A percentile compares a stretch with the other conserved stretches of the same genome.
Evolutionary conservation across 805 yeast genomes (phyloP).

Genomic region (Clavispora asparagi): DNA sequence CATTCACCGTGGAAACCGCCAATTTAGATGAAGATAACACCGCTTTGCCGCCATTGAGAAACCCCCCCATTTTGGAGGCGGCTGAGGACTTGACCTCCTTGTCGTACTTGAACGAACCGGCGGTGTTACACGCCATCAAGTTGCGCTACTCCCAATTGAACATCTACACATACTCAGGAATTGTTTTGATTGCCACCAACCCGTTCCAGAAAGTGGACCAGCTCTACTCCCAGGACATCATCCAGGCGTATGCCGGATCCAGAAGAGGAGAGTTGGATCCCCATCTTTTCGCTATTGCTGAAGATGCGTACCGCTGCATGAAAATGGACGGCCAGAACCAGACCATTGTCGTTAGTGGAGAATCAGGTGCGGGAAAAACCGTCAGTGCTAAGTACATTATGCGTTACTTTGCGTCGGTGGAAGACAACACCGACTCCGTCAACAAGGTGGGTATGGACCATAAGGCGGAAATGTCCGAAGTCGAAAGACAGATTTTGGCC

Average conservation of each 20-base stretch:
- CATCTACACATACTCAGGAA: slow-evolving; percentile 94
- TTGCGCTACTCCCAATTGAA: slow-evolving; percentile 84
- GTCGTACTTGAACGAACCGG: slow-evolving; percentile 93
- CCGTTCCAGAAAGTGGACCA: slow-evolving; percentile 93
- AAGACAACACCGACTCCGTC: slow-evolving; percentile 38
- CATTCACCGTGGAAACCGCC: slow-evolving; percentile 45
- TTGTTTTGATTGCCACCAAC: slow-evolving; percentile 91
- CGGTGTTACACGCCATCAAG: slow-evolving; percentile 89
- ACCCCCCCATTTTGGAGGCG: slow-evolving; percentile 88
- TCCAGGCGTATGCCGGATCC: slow-evolving; percentile 91
- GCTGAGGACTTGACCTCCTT: slow-evolving; percentile 91
- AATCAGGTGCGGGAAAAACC: slow-evolving; percentile 98
- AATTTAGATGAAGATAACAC: slow-evolving; percentile 47
- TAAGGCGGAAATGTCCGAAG: slow-evolving; percentile 71
- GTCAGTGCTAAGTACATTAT: slow-evolving; percentile 95
- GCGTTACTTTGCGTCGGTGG: slow-evolving; percentile 97
- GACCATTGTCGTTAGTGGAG: slow-evolving; percentile 95
- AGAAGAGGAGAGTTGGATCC: slow-evolving; percentile 95
- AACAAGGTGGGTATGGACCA: slow-evolving; percentile 31
- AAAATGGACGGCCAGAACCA: slow-evolving; percentile 79
- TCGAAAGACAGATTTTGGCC: slow-evolving; percentile 91
- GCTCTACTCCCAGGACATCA: slow-evolving; percentile 84
- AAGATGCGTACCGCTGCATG: slow-evolving; percentile 95
- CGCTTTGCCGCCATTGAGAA: slow-evolving; percentile 74
- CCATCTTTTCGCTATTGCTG: slow-evolving; percentile 95